Evolutionary conservation across 768 basidiomycete species (phyloP), one percentile per base, ranked within the genome.

Genomic region (Mycena epipterygia): DNA sequence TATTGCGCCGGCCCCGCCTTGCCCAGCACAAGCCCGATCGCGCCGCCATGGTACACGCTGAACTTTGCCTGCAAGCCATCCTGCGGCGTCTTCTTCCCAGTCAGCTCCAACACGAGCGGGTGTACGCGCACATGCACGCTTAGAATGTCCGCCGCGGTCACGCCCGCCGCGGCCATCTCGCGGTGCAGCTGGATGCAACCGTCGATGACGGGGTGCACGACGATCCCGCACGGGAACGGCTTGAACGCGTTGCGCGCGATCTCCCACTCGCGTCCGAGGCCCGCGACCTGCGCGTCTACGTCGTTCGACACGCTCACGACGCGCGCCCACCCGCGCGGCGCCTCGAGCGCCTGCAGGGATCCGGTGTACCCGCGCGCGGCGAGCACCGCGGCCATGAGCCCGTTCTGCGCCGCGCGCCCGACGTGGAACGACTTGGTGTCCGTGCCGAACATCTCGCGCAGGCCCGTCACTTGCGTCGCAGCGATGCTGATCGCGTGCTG

Each of bases 391-490:
- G 71, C 76, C 14, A 75, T 16, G 66, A 77, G 68, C 2, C 76
- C 76, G 66, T 72, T 69, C 30, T 75, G 74, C 32, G 76, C 73
- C 5, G 74, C 76, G 39, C 76, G 73, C 33, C 76, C 76, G 60
- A 75, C 73, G 61, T 77, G 76, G 67, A 77, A 77, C 29, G 71
- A 70, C 58, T 77, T 77, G 23, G 74, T 75, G 69, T 75, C 73
- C 8, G 66, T 72, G 39, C 76, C 76, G 49, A 77, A 77, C 64
- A 74, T 74, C 29, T 73, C 74, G 39, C 73, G 76, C 63, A 77
- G 67, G 17, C 76, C 76, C n/a, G 75, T 73, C 25, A 77, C 76
- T 44, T 77, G 76, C 17, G 74, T 77, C 16, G 71, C 65, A 25
- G 76, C 76, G 55, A 77, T 74, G 53, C 74, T 72, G 32, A 77